Evolutionary conservation across 139 green algal species (phyloP).

Genomic region (Chlorella vulgaris): DNA sequence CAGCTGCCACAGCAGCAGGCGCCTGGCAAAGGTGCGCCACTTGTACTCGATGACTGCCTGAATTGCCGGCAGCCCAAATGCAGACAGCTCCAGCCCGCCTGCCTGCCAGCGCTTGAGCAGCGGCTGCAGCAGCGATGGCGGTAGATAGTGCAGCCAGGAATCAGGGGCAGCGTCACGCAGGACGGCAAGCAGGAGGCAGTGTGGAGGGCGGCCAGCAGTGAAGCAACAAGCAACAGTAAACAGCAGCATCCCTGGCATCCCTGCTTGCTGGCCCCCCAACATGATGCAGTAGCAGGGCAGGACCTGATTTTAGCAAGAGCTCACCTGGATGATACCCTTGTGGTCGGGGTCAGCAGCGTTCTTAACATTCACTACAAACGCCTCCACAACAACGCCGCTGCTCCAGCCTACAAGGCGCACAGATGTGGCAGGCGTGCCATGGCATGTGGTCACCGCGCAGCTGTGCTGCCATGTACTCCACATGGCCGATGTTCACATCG

Average conservation of each 20-base stretch:
- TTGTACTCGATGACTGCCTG: slow-evolving; percentile 50
- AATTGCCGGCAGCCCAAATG: slow-evolving; percentile 45
- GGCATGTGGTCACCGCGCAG: not conserved
- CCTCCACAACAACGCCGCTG: slow-evolving; percentile 52
- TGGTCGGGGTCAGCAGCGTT: slow-evolving; percentile 53
- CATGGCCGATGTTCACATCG: not conserved
- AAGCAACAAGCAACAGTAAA: too few species aligned
- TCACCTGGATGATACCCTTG: slow-evolving; percentile 49
- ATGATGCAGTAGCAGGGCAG: too few species aligned
- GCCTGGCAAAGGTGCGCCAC: slow-evolving; percentile 48
- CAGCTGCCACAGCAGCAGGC: slow-evolving; percentile 50
- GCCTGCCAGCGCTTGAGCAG: slow-evolving; percentile 56
- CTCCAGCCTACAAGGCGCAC: slow-evolving; percentile 29
- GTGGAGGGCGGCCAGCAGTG: not conserved
- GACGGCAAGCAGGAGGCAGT: not conserved
- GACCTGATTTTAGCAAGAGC: not conserved
- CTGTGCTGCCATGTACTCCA: not conserved
- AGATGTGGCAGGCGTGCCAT: not conserved
- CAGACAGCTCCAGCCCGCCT: slow-evolving; percentile 15
- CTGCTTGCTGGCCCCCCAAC: too few species aligned
- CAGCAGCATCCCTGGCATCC: too few species aligned
- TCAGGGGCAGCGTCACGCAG: too few species aligned
- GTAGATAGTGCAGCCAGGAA: too few species aligned
- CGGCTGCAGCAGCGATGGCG: slow-evolving; percentile 43
- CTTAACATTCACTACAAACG: slow-evolving; percentile 64